phyloP scores from a whole-genome alignment of 805 yeast species.

The Teunomyces funiuensis region DNA sequence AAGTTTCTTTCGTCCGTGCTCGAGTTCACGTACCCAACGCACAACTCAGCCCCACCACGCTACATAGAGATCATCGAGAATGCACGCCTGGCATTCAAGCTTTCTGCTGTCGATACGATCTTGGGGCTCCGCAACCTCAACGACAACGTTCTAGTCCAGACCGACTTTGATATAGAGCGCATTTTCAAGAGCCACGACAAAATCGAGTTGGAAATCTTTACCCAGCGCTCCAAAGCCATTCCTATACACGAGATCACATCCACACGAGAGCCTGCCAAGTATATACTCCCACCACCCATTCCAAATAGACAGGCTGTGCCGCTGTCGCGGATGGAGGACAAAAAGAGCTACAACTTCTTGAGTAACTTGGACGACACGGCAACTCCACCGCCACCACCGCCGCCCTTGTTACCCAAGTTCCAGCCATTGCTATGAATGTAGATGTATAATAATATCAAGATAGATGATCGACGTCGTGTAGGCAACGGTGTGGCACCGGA shows the following conservation, averaged over 20 bases:
- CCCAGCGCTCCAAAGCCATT: conserved; percentile 33
- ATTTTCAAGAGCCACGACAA: conserved; percentile 29
- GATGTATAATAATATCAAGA: not conserved
- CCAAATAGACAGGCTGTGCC: conserved; percentile 13
- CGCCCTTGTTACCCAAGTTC: conserved; percentile 26
- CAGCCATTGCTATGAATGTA: conserved; percentile 26
- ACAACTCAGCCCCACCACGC: conserved; percentile 78
- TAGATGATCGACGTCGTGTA: too few relatives aligned
- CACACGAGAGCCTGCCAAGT: conserved; percentile 21
- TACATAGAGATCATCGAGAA: conserved; percentile 74
- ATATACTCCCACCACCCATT: conserved; percentile 36
- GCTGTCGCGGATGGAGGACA: not conserved
- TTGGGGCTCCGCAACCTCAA: conserved; percentile 28
- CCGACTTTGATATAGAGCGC: conserved; percentile 40
- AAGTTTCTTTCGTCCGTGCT: conserved; percentile 55
- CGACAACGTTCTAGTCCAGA: conserved; percentile 25
- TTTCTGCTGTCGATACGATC: conserved; percentile 11
- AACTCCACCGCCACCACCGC: conserved; percentile 21
- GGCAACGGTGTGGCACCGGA: too few relatives aligned
- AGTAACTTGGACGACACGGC: conserved; percentile 21
- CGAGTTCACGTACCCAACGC: conserved; percentile 63
- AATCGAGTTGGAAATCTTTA: conserved; percentile 39
- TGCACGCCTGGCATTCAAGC: conserved; percentile 66
- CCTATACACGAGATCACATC: conserved; percentile 39
- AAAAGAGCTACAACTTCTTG: conserved; percentile 17